Base-by-base conservation (phyloP, 306 rosid species). In the Datisca glomerata region DNA sequence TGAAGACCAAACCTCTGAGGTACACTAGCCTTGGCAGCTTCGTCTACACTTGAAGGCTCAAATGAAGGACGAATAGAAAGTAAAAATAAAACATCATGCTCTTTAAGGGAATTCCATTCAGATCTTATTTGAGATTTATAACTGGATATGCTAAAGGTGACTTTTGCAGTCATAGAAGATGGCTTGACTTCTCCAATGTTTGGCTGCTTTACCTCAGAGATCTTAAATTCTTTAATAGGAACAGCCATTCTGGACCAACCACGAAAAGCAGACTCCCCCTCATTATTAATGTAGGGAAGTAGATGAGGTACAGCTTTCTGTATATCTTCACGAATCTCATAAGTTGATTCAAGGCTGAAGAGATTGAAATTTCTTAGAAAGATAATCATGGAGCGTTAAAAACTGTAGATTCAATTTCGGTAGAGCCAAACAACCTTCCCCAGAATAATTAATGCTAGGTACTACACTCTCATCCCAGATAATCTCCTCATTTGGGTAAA, bases 171-270 rank as follows among this genome's bases (percentile, higher is more conserved):
- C 61, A 89, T 93, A 21, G 98, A 74, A 29, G 98, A 39, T 51
- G 95, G 98, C 61, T 89, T 89, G 55, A 84, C 93, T 75, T 89
- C 98, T 55, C 98, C 98, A 50, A 89, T 89, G 70, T 89, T 89
- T 45, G 95, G 98, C 57, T 84, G 95, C 49, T 84, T 89, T 15
- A 89, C 81, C 74, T 70, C 91, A 18, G 74, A 39, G 49, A 89
- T 73, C 78, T 58, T 89, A 63, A 80, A 89, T 64, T 89, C 75
- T 58, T 70, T 80, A 60, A 80, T 61, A 25, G 95, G 98, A 43
- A 84, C 95, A 47, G 80, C 98, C 98, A 89, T 89, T 71, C 98
- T 84, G 25, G 98, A 89, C 98, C 98, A 89, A 49, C 98, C 98
- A 24, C 96, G 93, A 43, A 89, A 84, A 57, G 92, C 81, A 59